phyloP scores from a whole-genome alignment of 176 grass and related monocot genomes.

The Aegilops tauschii region DNA sequence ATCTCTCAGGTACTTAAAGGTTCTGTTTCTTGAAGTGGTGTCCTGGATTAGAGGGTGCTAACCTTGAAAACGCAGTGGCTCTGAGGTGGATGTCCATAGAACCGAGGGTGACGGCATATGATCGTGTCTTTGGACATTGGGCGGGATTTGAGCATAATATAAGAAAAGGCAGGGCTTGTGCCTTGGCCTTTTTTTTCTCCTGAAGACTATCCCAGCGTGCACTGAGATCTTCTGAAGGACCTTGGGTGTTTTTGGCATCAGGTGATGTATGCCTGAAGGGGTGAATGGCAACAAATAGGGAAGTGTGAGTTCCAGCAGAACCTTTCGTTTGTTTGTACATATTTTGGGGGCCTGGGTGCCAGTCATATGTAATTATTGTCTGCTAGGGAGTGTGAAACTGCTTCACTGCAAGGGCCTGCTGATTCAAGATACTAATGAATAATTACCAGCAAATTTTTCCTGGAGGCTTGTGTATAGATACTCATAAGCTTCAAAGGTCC shows the following conservation, averaged over 20 bases:
- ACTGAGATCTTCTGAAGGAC: conserved; percentile 9
- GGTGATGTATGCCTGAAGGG: too few relatives aligned
- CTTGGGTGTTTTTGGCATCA: not conserved
- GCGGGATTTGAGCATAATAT: not conserved
- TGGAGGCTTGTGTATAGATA: not conserved
- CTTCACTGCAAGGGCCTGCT: not conserved
- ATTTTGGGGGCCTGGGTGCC: not conserved
- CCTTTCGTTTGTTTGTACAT: not conserved
- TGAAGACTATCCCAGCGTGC: not conserved
- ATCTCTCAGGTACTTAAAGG: too few relatives aligned
- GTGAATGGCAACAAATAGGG: too few relatives aligned
- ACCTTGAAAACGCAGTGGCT: not conserved
- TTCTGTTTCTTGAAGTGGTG: too few relatives aligned
- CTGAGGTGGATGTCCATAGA: conserved; percentile 3
- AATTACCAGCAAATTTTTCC: not conserved
- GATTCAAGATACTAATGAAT: not conserved
- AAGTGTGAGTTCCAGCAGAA: too few relatives aligned
- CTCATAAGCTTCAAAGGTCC: not conserved
- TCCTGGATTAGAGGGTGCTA: too few relatives aligned
- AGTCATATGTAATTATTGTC: not conserved
- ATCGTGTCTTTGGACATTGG: not conserved
- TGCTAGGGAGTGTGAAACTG: not conserved
- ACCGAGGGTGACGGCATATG: not conserved
- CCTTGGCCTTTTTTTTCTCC: not conserved
- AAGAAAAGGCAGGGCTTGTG: not conserved